phyloP scores from a whole-genome alignment of 495 filamentous ascomycete species.

The Hypomontagnella submonticulosa region DNA sequence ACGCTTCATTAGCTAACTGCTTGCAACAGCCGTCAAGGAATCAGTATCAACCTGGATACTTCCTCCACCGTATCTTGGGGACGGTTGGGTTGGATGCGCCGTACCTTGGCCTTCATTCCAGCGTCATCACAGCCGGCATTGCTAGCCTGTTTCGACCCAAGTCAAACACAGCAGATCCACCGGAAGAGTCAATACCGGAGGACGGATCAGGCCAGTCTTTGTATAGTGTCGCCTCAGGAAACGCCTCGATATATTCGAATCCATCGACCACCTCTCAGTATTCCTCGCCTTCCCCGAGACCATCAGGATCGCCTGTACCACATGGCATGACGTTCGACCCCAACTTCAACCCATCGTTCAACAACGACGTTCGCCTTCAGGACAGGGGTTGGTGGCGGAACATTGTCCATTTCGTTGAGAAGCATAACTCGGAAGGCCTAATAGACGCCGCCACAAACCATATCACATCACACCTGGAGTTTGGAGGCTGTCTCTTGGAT shows the following conservation, averaged over 20 bases:
- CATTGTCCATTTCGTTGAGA: conserved; percentile 79
- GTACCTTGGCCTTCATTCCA: conserved; percentile 88
- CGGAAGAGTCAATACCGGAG: conserved; percentile 29
- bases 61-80: conserved; percentile 83
- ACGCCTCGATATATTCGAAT: conserved; percentile 52
- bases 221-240: conserved; percentile 45
- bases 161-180: conserved; percentile 49
- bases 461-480: conserved; percentile 83
- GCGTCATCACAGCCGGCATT: conserved; percentile 82
- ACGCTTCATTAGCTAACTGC: conserved; percentile 34
- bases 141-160: conserved; percentile 77
- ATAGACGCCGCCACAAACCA: conserved; percentile 75
- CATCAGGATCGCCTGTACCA: conserved; percentile 22
- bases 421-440: conserved; percentile 75
- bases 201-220: conserved; percentile 21
- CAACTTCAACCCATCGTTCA: conserved; percentile 77
- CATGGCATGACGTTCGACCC: conserved; percentile 60
- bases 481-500: conserved; percentile 83
- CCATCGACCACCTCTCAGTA: conserved; percentile 45
- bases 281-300: conserved; percentile 39
- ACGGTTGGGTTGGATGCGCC: conserved; percentile 88
- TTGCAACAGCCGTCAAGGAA: conserved; percentile 38
- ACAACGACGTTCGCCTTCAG: conserved; percentile 74
- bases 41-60: conserved; percentile 47
- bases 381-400: conserved; percentile 73